phyloP scores from a whole-genome alignment of 169 alveolate species.

The Cryptosporidium bovis region DNA sequence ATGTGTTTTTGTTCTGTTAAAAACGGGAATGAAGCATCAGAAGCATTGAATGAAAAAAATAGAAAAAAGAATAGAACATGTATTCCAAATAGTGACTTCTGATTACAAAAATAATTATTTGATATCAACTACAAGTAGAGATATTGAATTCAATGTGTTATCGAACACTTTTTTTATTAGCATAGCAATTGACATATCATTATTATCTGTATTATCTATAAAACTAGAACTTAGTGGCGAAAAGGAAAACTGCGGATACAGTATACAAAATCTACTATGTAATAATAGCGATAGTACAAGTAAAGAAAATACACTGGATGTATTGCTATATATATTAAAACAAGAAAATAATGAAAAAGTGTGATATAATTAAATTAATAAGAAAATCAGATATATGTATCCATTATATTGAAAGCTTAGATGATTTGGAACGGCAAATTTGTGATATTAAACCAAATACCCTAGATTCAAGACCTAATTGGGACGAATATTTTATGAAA shows the following conservation, averaged over 20 bases:
- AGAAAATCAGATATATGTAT: conserved; percentile 24
- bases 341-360: conserved; percentile 6
- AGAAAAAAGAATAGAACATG: background rate
- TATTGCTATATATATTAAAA: background rate
- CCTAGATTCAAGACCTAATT: conserved; percentile 76
- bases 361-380: background rate
- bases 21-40: background rate
- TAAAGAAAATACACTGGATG: background rate
- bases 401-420: background rate
- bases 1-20: conserved; percentile 23
- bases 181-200: conserved; percentile 21
- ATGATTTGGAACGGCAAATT: conserved; percentile 25
- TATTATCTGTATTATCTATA: background rate
- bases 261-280: background rate
- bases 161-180: conserved; percentile 38
- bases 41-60: background rate
- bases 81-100: conserved; percentile 7
- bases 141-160: conserved; percentile 24
- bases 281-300: background rate
- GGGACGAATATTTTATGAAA: conserved; percentile 88
- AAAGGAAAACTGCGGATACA: too few relatives aligned
- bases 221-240: background rate
- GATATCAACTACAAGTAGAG: conserved; percentile 17
- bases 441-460: background rate
- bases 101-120: conserved; percentile 42